phyloP scores from a whole-genome alignment of 371 early-diverging fungal genomes.

The Sporodiniella umbellata region DNA sequence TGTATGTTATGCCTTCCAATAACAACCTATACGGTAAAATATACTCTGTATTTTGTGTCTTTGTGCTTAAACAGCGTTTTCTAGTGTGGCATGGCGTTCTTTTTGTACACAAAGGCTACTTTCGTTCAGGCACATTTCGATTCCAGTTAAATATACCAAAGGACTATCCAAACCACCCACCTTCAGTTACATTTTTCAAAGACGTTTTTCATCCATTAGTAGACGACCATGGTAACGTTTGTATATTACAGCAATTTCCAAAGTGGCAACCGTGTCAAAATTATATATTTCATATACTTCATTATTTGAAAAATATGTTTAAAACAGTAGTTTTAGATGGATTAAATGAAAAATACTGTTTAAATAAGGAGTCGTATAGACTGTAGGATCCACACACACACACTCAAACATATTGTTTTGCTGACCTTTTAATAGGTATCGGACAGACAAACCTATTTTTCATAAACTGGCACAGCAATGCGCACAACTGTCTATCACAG shows the following conservation, averaged over 20 bases:
- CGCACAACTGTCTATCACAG: constrained; percentile 74
- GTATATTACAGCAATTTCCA: constrained; percentile 73
- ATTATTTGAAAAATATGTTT: constrained; percentile 84
- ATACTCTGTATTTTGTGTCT: not conserved
- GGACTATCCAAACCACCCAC: constrained; percentile 81
- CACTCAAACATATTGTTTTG: too few species aligned
- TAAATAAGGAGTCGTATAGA: constrained; percentile 71
- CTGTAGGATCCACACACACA: too few species aligned
- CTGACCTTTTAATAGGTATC: constrained; percentile 34
- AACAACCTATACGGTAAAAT: constrained; percentile 61
- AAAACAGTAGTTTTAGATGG: constrained; percentile 70
- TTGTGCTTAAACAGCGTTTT: not conserved
- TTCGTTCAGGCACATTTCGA: constrained; percentile 91
- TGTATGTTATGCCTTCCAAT: constrained; percentile 77
- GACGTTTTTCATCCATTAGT: constrained; percentile 97
- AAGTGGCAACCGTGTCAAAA: constrained; percentile 82
- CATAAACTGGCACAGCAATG: constrained; percentile 77
- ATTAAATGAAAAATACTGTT: constrained; percentile 66
- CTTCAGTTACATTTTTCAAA: constrained; percentile 84
- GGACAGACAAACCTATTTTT: constrained; percentile 67
- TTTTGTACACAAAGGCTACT: constrained; percentile 87
- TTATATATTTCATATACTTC: constrained; percentile 79
- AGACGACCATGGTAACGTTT: constrained; percentile 64
- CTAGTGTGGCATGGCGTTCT: constrained; percentile 82
- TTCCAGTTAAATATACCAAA: constrained; percentile 87